Percentiles rank a stretch among this genome's conserved stretches.
These are phyloP conservation scores for Cladobotryum mycophilum DNA, from an alignment of 2,329 filamentous ascomycete species.

Conservation along the genomic window DNA sequence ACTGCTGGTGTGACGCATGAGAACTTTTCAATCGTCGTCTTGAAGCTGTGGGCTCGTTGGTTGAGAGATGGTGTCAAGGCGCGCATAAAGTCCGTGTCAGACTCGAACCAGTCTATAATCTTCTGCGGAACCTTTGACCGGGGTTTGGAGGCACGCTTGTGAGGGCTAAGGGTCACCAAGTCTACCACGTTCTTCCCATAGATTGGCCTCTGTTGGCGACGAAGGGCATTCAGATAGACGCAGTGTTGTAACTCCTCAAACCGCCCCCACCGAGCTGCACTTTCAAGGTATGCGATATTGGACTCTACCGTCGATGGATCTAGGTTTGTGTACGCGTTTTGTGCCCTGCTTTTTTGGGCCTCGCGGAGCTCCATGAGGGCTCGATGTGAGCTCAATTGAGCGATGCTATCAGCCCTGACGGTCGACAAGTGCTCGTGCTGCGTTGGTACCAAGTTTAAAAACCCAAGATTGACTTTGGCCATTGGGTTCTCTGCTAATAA, in stretches of 20 bases:
- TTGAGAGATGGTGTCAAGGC: conserved; percentile 68
- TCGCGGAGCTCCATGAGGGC: conserved; percentile 65
- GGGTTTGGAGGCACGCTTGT: conserved; percentile 52
- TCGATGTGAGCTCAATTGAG: conserved; percentile 63
- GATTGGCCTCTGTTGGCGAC: conserved; percentile 72
- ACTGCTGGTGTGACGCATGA: conserved; percentile 88
- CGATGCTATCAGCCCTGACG: conserved; percentile 46
- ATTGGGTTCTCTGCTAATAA: conserved; percentile 58
- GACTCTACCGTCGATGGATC: conserved; percentile 63
- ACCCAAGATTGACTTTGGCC: conserved; percentile 61
- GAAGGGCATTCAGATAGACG: conserved; percentile 73
- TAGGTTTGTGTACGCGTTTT: conserved; percentile 47
- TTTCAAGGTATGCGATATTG: conserved; percentile 67
- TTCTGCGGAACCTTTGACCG: conserved; percentile 55
- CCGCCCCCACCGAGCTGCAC: conserved; percentile 58
- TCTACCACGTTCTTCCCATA: conserved; percentile 78
- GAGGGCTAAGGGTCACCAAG: conserved; percentile 58
- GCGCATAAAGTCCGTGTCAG: conserved; percentile 57
- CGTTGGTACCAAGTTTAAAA: conserved; percentile 72
- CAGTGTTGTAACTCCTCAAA: conserved; percentile 76
- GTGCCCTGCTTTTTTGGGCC: conserved; percentile 57
- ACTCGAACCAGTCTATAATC: conserved; percentile 68
- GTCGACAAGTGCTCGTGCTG: conserved; percentile 60
- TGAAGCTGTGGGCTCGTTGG: conserved; percentile 64
- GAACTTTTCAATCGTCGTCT: conserved; percentile 76